Evolutionary conservation across 352 stramenopile species (phyloP), one percentile per base, ranked within the genome.

Genomic region (Phytopythium mirpurense): DNA sequence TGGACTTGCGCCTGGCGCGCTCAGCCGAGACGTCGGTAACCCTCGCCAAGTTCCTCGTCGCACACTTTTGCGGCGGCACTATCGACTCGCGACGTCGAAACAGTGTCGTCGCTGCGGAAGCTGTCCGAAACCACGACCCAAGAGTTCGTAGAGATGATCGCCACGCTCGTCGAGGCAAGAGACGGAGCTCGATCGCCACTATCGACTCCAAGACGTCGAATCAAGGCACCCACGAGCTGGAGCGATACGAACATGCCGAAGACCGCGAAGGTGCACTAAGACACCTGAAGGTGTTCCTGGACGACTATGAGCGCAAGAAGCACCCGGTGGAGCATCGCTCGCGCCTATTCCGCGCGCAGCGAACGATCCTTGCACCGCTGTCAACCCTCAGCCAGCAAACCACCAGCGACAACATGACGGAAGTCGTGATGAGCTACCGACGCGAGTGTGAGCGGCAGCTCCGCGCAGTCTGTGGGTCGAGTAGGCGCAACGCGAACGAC

Each of bases 21-120:
- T 69, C 74, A 32, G 66, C 68, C 18, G 71, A 83, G 34, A 81
- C 74, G 11, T 79, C 78, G 8, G 67, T 87, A 2, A 65, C 75
- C 0, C 60, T 90, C n/a, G 70, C 88, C 32, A 70, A 73, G 11
- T 86, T 90, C 40, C 51, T 90, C 15, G 48, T 83, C 24, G 54
- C 62, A 10, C 68, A 75, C 42, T 81, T 86, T 34, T 51, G 48
- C 18, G 27, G 44, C 16, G 29, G 8, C 3, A 16, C 19, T 32
- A 32, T 32, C 16, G 6, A 7, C 44, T 11, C 31, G n/a, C 6
- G 27, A 12, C 44, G 44, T 23, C 23, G 44, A 8, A 51, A 51
- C 19, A 51, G 44, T 27, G 18, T 51, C 11, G 44, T 51, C 9
- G 10, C 27, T 7, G 16, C 16, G 5, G 31, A 18, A 35, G 26